These are phyloP conservation scores for Panicum miliaceum DNA, from an alignment of 176 grass and related monocot species.

Conservation along the genomic window DNA sequence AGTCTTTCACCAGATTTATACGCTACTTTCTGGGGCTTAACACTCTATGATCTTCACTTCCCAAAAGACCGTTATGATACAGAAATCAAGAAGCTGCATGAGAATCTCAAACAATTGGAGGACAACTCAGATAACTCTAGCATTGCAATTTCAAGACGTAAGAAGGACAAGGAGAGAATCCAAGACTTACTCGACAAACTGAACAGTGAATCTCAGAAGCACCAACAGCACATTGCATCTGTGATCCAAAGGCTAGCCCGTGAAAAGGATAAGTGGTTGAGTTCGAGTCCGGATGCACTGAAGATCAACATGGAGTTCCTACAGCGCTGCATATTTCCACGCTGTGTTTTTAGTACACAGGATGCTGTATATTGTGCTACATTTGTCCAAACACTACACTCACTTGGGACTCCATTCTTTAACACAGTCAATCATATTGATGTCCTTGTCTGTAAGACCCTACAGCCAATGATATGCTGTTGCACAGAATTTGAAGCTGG, in stretches of 20 bases:
- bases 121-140: slow-evolving; percentile 97
- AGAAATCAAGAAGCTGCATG: slow-evolving; percentile 89
- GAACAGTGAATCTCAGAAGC: slow-evolving; percentile 79
- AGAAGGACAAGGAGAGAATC: slow-evolving; percentile 99
- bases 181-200: slow-evolving; percentile 96
- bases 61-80: slow-evolving; percentile 92
- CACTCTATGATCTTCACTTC: slow-evolving; percentile 92
- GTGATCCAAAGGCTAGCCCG: slow-evolving; percentile 74
- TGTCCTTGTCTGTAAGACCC: slow-evolving; percentile 89
- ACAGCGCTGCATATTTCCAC: slow-evolving; percentile 91
- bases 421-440: slow-evolving; percentile 95
- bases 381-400: slow-evolving; percentile 89
- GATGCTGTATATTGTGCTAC: slow-evolving; percentile 97
- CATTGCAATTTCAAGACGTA: slow-evolving; percentile 89
- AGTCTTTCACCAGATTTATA: slow-evolving; percentile 91
- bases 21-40: slow-evolving; percentile 97
- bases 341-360: slow-evolving; percentile 81
- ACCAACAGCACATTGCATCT: slow-evolving; percentile 78
- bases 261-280: slow-evolving; percentile 97
- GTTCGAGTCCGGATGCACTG: slow-evolving; percentile 78
- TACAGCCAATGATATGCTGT: slow-evolving; percentile 98
- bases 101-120: slow-evolving; percentile 91
- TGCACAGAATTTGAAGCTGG: slow-evolving; percentile 98
- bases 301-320: slow-evolving; percentile 98
- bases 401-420: slow-evolving; percentile 88